Conservation (phyloP, 176 grass and related monocot species). For the Oryza longistaminata region DNA sequence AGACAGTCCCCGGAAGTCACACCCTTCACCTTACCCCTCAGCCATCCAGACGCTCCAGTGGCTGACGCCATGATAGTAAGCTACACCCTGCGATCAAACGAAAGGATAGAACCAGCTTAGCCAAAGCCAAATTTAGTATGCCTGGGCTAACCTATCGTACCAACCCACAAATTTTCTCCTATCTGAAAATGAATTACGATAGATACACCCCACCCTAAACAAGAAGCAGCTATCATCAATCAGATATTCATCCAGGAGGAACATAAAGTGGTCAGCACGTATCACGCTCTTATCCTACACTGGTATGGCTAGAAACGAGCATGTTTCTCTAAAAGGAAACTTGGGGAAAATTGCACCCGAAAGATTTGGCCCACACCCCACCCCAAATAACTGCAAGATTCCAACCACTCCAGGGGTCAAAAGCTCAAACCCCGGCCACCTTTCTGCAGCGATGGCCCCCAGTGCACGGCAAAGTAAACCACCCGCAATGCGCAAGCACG, state of each 20-base stretch:
- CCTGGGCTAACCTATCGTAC: neutral
- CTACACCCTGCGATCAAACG: constrained; percentile 49
- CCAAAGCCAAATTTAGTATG: neutral
- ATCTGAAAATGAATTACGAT: neutral
- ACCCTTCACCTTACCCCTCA: constrained; percentile 92
- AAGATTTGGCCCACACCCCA: constrained; percentile 35
- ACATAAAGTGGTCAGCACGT: constrained; percentile 14
- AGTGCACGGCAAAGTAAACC: constrained; percentile 18
- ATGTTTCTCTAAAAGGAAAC: constrained; percentile 39
- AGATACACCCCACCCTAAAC: neutral
- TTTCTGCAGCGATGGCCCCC: constrained; percentile 36
- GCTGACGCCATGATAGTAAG: constrained; percentile 63
- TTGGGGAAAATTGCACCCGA: neutral
- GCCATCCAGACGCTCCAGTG: constrained; percentile 68
- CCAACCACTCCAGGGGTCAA: neutral
- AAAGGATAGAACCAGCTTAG: constrained; percentile 12
- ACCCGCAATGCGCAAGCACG: neutral
- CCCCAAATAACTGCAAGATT: constrained; percentile 8
- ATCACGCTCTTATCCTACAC: neutral
- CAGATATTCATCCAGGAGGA: neutral
- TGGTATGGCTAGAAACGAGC: neutral
- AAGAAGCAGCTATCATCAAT: neutral
- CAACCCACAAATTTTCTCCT: neutral
- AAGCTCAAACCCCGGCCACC: constrained; percentile 19
- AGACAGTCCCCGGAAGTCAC: constrained; percentile 91